phyloP scores from a whole-genome alignment of 176 grass and related monocot genomes.

The bread wheat (Triticum aestivum) region DNA sequence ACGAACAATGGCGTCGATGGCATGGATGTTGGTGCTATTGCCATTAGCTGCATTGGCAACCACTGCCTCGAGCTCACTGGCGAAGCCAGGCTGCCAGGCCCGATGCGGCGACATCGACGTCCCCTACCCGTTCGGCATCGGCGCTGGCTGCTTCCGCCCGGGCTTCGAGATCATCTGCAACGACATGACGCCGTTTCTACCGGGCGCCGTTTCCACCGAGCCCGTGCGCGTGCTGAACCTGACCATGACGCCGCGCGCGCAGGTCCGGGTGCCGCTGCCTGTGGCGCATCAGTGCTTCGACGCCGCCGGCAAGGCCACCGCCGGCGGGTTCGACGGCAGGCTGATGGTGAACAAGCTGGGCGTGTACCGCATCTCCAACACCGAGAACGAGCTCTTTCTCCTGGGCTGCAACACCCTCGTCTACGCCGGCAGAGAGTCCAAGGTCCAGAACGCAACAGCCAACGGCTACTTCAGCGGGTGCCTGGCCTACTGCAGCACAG shows the following conservation, averaged over 20 bases:
- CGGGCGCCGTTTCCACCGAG: background rate
- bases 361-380: background rate
- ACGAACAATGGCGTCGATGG: background rate
- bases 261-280: background rate
- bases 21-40: background rate
- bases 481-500: background rate
- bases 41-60: background rate
- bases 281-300: background rate
- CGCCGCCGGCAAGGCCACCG: background rate
- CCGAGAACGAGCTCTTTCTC: background rate
- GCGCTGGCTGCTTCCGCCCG: background rate
- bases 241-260: background rate
- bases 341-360: background rate
- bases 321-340: background rate
- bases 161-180: background rate
- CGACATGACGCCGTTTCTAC: background rate
- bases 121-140: background rate
- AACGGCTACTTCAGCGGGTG: background rate
- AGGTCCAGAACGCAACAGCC: no score
- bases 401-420: constrained; percentile 2
- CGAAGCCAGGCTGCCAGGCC: background rate
- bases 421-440: background rate
- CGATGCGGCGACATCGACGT: background rate
- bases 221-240: background rate
- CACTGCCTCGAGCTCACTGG: background rate